Evolutionary conservation across 768 basidiomycete species (phyloP).

Genomic region (Tulasnella sp.): DNA sequence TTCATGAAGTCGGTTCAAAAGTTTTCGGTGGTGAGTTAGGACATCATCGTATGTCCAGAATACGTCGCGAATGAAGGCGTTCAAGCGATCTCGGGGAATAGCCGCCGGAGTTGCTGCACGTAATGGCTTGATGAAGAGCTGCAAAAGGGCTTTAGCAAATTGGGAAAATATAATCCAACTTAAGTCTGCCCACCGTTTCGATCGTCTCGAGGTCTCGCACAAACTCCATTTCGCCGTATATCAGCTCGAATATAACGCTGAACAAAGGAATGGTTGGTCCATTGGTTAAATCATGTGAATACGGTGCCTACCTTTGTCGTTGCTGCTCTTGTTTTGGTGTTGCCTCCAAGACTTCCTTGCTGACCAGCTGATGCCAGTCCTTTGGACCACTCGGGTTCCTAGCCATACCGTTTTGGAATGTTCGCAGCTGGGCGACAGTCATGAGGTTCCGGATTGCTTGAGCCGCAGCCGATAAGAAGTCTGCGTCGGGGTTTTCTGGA

Average conservation of each 20-base stretch:
- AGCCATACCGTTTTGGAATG: slow-evolving; percentile 86
- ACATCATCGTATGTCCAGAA: slow-evolving; percentile 82
- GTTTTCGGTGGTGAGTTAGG: slow-evolving; percentile 55
- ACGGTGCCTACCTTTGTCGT: slow-evolving; percentile 62
- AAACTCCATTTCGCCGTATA: slow-evolving; percentile 92
- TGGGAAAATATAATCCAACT: neutral
- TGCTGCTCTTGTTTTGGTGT: slow-evolving; percentile 68
- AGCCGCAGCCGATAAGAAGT: slow-evolving; percentile 74
- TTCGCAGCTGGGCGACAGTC: slow-evolving; percentile 66
- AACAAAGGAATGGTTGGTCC: slow-evolving; percentile 1
- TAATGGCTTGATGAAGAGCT: slow-evolving; percentile 79
- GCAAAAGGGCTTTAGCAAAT: neutral
- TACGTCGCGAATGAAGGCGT: slow-evolving; percentile 71
- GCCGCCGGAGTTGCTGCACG: slow-evolving; percentile 64
- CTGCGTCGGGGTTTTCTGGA: slow-evolving; percentile 67
- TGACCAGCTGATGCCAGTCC: slow-evolving; percentile 85
- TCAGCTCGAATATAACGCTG: slow-evolving; percentile 90
- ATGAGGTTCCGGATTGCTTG: slow-evolving; percentile 75
- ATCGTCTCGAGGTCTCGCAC: slow-evolving; percentile 86
- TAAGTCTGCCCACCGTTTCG: slow-evolving; percentile 41
- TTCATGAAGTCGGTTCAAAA: slow-evolving; percentile 72
- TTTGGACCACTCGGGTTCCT: slow-evolving; percentile 67
- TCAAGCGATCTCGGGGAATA: slow-evolving; percentile 55
- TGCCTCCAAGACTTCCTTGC: slow-evolving; percentile 46
- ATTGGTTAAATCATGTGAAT: neutral